Conservation (phyloP, 148 eudicot species). For the Gaultheria prostrata region DNA sequence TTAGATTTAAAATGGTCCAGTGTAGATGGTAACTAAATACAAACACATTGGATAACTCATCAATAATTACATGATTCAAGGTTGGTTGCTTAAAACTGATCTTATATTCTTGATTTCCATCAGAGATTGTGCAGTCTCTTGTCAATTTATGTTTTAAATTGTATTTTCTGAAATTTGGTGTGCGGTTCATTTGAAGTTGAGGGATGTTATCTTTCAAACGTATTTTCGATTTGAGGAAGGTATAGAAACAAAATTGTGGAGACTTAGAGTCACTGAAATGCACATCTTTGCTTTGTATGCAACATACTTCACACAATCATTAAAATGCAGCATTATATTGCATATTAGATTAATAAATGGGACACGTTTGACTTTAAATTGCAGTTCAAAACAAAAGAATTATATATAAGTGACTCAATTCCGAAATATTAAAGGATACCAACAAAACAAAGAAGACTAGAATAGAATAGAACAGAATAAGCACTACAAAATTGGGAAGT, state of each 20-base stretch:
- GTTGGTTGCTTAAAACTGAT: background rate
- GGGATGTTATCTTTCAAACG: background rate
- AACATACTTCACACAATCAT: background rate
- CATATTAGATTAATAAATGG: background rate
- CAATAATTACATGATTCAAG: background rate
- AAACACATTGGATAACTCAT: background rate
- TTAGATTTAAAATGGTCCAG: background rate
- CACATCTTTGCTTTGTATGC: background rate
- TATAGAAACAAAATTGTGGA: conserved; percentile 5
- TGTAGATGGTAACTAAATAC: background rate
- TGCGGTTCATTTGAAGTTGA: background rate
- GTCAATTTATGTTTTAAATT: background rate
- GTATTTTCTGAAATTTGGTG: background rate
- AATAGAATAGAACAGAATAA: background rate
- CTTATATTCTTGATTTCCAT: background rate
- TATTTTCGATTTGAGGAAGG: background rate
- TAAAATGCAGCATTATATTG: background rate
- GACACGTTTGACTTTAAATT: background rate
- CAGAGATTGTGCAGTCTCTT: background rate
- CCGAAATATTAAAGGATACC: background rate
- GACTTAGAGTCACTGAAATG: background rate
- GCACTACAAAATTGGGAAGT: background rate
- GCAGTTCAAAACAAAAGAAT: background rate
- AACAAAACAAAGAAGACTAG: background rate
- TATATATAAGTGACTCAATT: background rate